Percentiles rank a stretch among this genome's conserved stretches.
Conservation (phyloP, 176 grass and related monocot genomes). For the Themeda triandra region DNA sequence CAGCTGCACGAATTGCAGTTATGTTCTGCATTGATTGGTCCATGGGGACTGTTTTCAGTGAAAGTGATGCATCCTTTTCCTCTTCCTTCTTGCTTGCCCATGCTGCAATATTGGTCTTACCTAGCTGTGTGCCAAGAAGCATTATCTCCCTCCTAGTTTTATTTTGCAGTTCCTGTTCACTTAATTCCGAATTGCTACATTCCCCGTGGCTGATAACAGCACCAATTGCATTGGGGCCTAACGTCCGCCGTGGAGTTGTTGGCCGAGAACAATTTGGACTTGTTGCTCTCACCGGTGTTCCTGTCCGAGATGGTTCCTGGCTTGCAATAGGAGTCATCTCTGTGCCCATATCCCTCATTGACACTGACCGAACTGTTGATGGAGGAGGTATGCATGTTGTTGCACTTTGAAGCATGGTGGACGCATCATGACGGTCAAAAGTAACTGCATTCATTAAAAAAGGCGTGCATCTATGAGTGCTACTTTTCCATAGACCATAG, state of each 20-base stretch:
- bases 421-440: constrained; percentile 63
- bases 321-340: constrained; percentile 99
- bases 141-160: constrained; percentile 93
- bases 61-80: constrained; percentile 64
- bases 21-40: constrained; percentile 52
- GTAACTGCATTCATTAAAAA: constrained; percentile 54
- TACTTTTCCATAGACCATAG: background rate
- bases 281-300: constrained; percentile 74
- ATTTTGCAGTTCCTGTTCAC: constrained; percentile 74
- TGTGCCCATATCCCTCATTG: constrained; percentile 98
- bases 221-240: constrained; percentile 32
- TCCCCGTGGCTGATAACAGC: constrained; percentile 36
- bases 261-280: constrained; percentile 71
- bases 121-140: constrained; percentile 83
- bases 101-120: constrained; percentile 87
- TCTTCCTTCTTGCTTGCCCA: constrained; percentile 97
- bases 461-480: background rate
- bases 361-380: constrained; percentile 77
- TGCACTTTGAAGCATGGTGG: constrained; percentile 48
- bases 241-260: constrained; percentile 61
- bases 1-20: constrained; percentile 61
- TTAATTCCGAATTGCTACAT: constrained; percentile 46
- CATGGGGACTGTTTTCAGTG: constrained; percentile 40
- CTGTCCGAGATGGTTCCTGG: constrained; percentile 89
- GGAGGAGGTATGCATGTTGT: constrained; percentile 63